Percentiles rank a stretch among this genome's conserved stretches.
These are phyloP conservation scores for Acarospora socialis DNA, from an alignment of 2,329 filamentous ascomycete genomes.

Conservation along the genomic window DNA sequence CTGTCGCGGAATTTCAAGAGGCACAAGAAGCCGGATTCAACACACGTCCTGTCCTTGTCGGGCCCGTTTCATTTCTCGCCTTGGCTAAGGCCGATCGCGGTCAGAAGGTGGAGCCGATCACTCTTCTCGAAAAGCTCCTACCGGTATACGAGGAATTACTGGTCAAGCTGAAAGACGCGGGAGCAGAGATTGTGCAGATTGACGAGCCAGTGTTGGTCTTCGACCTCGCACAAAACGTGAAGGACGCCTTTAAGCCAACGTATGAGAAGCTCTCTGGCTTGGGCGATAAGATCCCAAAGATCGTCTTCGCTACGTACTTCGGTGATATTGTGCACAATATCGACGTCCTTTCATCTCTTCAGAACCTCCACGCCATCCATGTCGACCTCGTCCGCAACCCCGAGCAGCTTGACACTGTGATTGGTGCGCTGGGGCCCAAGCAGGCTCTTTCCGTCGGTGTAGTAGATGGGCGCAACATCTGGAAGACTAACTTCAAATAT, in stretches of 20 bases:
- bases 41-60: slow-evolving; percentile 88
- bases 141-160: slow-evolving; percentile 92
- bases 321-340: slow-evolving; percentile 99
- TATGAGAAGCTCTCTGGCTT: slow-evolving; percentile 76
- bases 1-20: slow-evolving; percentile 85
- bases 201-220: slow-evolving; percentile 96
- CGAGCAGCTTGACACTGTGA: slow-evolving; percentile 83
- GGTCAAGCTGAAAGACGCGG: slow-evolving; percentile 83
- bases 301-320: slow-evolving; percentile 94
- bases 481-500: slow-evolving; percentile 98
- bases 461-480: slow-evolving; percentile 98
- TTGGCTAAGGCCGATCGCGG: slow-evolving; percentile 97
- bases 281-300: slow-evolving; percentile 68
- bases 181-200: slow-evolving; percentile 93
- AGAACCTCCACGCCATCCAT: slow-evolving; percentile 71
- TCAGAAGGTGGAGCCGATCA: slow-evolving; percentile 84
- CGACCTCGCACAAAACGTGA: slow-evolving; percentile 76
- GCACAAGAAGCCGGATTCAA: slow-evolving; percentile 90
- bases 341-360: slow-evolving; percentile 62
- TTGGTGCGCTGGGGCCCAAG: slow-evolving; percentile 69
- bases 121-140: slow-evolving; percentile 81
- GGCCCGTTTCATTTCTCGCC: slow-evolving; percentile 92
- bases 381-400: slow-evolving; percentile 95
- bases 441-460: slow-evolving; percentile 91
- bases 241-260: slow-evolving; percentile 93